Evolutionary conservation across 257 asterid species (phyloP).

Genomic region (Ajuga chamaepitys): DNA sequence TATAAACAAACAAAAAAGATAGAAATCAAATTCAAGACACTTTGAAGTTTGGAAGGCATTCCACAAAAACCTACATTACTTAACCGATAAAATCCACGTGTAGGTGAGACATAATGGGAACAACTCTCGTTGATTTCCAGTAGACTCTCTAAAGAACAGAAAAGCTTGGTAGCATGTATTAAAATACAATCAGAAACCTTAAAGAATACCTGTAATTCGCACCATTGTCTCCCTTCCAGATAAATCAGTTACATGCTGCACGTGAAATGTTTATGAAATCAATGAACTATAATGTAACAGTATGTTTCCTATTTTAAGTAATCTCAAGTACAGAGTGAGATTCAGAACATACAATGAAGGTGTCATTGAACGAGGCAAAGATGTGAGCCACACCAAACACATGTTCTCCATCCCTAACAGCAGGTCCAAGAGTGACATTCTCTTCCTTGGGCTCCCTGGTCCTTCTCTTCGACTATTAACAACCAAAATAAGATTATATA

Average conservation of each 20-base stretch:
- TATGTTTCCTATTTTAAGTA: neutral
- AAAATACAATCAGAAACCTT: neutral
- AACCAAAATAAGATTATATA: neutral
- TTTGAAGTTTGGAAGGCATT: too few species aligned
- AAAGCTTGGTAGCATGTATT: neutral
- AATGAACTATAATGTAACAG: neutral
- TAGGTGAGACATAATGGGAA: neutral
- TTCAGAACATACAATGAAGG: constrained; percentile 57
- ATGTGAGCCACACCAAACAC: constrained; percentile 92
- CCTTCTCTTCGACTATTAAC: constrained; percentile 65
- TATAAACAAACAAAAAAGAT: too few species aligned
- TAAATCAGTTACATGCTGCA: constrained; percentile 91
- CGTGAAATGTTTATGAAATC: neutral
- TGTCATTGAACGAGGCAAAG: constrained; percentile 88
- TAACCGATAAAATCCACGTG: too few species aligned
- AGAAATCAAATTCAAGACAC: too few species aligned
- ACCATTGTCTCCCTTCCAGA: constrained; percentile 93
- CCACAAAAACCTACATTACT: too few species aligned
- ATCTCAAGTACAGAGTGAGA: neutral
- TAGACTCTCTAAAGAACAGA: neutral
- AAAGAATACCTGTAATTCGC: constrained; percentile 64
- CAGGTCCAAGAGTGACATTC: constrained; percentile 73
- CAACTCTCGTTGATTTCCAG: neutral
- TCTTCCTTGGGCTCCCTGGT: constrained; percentile 85
- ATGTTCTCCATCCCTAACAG: constrained; percentile 63